Evolutionary conservation across 306 rosid genomes (phyloP), one percentile per base, ranked within the genome.

Genomic region (Rosa multiflora): DNA sequence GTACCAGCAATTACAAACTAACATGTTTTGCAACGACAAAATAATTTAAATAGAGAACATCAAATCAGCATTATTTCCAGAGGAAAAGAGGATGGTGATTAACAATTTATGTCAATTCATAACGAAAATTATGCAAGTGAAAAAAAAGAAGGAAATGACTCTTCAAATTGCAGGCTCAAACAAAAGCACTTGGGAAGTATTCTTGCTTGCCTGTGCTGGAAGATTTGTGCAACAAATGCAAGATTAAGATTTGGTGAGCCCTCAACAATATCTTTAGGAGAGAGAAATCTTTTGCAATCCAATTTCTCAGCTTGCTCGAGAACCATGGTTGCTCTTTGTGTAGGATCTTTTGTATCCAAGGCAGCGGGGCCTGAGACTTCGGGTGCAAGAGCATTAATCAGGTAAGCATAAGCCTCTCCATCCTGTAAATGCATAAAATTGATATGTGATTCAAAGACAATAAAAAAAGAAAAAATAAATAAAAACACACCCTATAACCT

Each of bases 161-260:
- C 5, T 59, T 52, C 69, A 61, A 59, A 79, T 42, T 53, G 74
- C 77, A 83, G 76, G 49, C 67, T 80, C n/a, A 67, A 74, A 79
- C 37, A 71, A 74, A 37, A 67, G 61, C 18, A 71, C 53, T 75
- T 37, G 26, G 3, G 56, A 26, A 71, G 17, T 49, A 6, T 37
- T 76, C 66, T 73, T 78, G 79, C 90, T 86, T 83, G 94, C 99
- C 99, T 93, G 63, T 91, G 96, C 87, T 96, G 99, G 89, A 96
- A 96, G 79, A 96, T 90, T 85, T 93, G 96, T 29, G 99, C 99
- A 83, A 96, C 99, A 87, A 96, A 96, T 74, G 99, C 99, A 86
- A 96, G 99, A 88, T 96, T 96, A 68, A 96, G 98, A 88, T 96
- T 96, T 66, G 99, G 96, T 14, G 98, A 96, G 76, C 99, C 99